Conservation (phyloP, 1,284 basidiomycete species). For the Xerocomus nothofagi region DNA sequence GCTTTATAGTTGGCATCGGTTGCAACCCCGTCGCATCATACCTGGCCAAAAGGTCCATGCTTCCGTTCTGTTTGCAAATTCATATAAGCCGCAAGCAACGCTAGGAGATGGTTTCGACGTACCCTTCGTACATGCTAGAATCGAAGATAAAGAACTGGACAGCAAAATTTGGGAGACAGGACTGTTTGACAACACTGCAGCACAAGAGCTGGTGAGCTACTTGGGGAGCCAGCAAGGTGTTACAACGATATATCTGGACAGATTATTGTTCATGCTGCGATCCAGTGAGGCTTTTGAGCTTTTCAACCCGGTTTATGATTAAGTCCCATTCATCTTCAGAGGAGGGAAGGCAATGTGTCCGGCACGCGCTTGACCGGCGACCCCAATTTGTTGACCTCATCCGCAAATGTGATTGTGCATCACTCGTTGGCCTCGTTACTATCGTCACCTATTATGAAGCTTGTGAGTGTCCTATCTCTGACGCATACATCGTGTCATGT, state of each 20-base stretch:
- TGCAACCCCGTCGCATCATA: conserved; percentile 28
- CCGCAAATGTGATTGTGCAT: neutral
- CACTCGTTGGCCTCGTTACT: conserved; percentile 22
- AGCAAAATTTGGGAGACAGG: conserved; percentile 25
- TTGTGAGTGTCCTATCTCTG: conserved; percentile 11
- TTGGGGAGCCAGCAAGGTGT: conserved; percentile 15
- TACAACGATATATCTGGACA: conserved; percentile 26
- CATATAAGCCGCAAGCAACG: conserved; percentile 26
- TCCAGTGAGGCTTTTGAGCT: conserved; percentile 16
- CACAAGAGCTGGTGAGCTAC: conserved; percentile 12
- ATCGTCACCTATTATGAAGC: conserved; percentile 29
- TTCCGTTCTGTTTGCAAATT: conserved; percentile 29
- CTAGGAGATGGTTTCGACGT: conserved; percentile 31
- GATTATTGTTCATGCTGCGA: conserved; percentile 31
- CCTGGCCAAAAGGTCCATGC: conserved; percentile 35
- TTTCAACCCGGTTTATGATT: neutral
- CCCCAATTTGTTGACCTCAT: conserved; percentile 14
- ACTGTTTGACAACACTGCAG: conserved; percentile 27
- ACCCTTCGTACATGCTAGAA: conserved; percentile 10
- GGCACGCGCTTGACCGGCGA: conserved; percentile 13
- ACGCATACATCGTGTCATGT: too few species aligned
- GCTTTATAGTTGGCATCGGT: conserved; percentile 18
- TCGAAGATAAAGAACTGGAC: conserved; percentile 5
- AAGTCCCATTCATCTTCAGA: conserved; percentile 4
- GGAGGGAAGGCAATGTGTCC: conserved; percentile 27